A percentile compares a stretch with the other conserved stretches of the same genome.
phyloP scores from a whole-genome alignment of 202 grass and related monocot genomes.

The Digitaria exilis region DNA sequence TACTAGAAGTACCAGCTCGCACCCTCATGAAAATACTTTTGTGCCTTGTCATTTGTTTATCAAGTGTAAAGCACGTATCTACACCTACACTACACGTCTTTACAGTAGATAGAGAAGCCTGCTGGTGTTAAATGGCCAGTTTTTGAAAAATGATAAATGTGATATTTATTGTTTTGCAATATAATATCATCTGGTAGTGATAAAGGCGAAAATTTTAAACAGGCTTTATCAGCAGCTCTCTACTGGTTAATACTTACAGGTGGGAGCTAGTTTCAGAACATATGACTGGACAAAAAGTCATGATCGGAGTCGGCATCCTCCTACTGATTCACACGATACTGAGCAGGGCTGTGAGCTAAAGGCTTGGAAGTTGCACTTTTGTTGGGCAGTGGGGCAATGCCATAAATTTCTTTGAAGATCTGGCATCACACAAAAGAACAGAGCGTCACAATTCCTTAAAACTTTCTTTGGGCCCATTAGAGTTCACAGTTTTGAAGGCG shows the following conservation, averaged over 20 bases:
- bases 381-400: neutral
- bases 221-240: conserved; percentile 99
- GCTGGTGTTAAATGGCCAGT: neutral
- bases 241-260: conserved; percentile 99
- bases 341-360: conserved; percentile 61
- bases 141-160: neutral
- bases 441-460: neutral
- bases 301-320: conserved; percentile 58
- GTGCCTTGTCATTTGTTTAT: neutral
- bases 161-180: conserved; percentile 19
- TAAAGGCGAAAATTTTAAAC: conserved; percentile 80
- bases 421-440: neutral
- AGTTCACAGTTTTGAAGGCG: conserved; percentile 22
- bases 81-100: neutral
- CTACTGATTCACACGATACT: conserved; percentile 70
- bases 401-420: conserved; percentile 12
- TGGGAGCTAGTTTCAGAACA: conserved; percentile 59
- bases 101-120: neutral
- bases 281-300: conserved; percentile 61
- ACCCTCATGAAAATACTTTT: neutral
- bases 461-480: neutral
- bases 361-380: neutral
- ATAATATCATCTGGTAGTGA: conserved; percentile 59
- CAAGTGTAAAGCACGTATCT: neutral
- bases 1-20: neutral